Evolutionary conservation across 139 green algal genomes (phyloP).

Genomic region (Chlamydomonas schloesseri): DNA sequence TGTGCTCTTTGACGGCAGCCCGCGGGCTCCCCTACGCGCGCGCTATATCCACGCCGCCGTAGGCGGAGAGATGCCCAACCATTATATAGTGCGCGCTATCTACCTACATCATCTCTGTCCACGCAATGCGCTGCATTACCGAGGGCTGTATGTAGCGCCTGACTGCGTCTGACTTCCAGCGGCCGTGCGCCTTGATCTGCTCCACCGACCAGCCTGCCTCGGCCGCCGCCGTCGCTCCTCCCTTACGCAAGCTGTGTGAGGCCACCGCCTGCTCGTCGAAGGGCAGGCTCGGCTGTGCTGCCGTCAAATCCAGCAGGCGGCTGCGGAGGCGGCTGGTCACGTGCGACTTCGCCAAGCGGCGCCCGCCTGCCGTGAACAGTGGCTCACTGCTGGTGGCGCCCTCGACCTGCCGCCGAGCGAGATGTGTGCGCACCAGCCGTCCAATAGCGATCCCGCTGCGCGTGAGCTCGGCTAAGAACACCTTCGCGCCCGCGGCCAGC

Average conservation of each 20-base stretch:
- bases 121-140: too few species aligned
- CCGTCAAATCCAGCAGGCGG: neutral
- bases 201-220: neutral
- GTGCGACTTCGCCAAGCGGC: neutral
- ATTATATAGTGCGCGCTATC: too few species aligned
- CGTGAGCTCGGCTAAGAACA: neutral
- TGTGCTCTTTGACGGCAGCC: too few species aligned
- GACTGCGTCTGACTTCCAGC: neutral
- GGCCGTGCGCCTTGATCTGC: neutral
- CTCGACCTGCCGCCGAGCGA: neutral
- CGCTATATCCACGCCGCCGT: too few species aligned
- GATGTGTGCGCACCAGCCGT: neutral
- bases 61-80: too few species aligned
- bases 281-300: neutral
- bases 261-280: neutral
- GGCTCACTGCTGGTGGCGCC: neutral
- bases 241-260: neutral
- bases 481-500: too few species aligned
- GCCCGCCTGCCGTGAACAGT: neutral
- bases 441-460: neutral
- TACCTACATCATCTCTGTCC: too few species aligned
- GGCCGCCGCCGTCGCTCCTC: neutral
- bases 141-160: neutral
- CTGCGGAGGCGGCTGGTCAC: neutral
- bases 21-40: too few species aligned